phyloP scores from a whole-genome alignment of 192 early-diverging fungal species.

The Mortierella antarctica region DNA sequence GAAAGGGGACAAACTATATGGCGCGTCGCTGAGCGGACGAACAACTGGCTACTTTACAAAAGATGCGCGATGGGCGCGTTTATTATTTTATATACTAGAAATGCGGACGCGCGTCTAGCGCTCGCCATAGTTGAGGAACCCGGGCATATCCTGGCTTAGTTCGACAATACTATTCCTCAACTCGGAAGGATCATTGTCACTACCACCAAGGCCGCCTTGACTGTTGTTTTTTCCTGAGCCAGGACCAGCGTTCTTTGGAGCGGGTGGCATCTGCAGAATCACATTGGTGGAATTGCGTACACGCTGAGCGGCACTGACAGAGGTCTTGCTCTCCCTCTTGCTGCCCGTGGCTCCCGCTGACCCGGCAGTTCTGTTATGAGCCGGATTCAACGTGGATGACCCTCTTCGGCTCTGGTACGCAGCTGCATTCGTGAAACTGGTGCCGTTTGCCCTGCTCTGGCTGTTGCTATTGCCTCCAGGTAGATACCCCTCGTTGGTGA shows the following conservation, averaged over 20 bases:
- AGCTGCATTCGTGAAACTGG: background rate
- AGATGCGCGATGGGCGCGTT: no score
- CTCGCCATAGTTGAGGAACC: conserved; percentile 55
- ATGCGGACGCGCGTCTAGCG: conserved; percentile 1
- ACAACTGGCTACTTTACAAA: no score
- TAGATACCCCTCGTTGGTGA: conserved; percentile 2
- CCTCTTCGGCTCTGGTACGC: conserved; percentile 14
- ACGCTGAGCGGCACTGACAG: no score
- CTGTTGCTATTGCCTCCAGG: background rate
- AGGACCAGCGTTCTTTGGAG: conserved; percentile 7
- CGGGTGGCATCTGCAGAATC: conserved; percentile 32
- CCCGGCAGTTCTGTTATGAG: conserved; percentile 1
- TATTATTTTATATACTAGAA: background rate
- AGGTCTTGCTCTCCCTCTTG: background rate
- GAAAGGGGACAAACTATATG: no score
- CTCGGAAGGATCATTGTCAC: conserved; percentile 90
- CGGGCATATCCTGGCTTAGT: conserved; percentile 90
- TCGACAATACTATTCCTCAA: conserved; percentile 91
- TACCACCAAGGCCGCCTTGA: conserved; percentile 44
- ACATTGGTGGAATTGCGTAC: conserved; percentile 7
- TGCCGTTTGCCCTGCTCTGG: background rate
- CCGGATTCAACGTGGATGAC: conserved; percentile 34
- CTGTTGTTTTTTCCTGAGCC: background rate
- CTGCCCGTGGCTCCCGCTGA: background rate
- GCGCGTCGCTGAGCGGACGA: no score